Base-by-base conservation (phyloP, 768 basidiomycete genomes). In the Russula abietina region DNA sequence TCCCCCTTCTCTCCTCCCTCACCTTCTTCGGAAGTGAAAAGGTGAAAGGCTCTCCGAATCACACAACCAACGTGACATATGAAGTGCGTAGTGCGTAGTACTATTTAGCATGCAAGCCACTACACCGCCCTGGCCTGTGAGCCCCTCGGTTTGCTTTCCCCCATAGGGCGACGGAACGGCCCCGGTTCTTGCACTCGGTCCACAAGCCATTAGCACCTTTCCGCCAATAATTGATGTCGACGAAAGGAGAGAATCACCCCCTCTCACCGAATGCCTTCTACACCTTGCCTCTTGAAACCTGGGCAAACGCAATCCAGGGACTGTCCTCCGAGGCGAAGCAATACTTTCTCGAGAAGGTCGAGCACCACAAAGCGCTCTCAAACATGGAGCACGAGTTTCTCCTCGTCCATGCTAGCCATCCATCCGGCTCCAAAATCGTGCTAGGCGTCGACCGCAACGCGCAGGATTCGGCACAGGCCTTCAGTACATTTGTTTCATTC, bases 371-470 rank as follows among this genome's bases (percentile, higher is more conserved):
- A 43, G 59, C 61, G 17, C 41, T 53, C 39, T 45, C 50, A 12
- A 61, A 60, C 41, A 68, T 68, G 67, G 67, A 68, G 24, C 67
- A 68, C 61, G 67, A 68, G 46, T 63, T 60, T 36, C 67, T 68
- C 48, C 16, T 68, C 52, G 45, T 68, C 17, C 30, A 62, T 45
- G 61, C 53, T 8, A 22, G 22, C 2, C 58, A 61, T 28, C 61
- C 65, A 2, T 63, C 58, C n/a, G 65, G 65, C 26, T 32, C 61
- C n/a, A 52, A 53, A 28, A 39, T 66, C 52, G 57, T 66, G 5
- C 59, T 68, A 11, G 61, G 65, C 43, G 52, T 68, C 45, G 67
- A 68, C 59, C 67, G 67, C 33, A 68, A 68, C n/a, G 67, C 58
- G 2, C 55, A 60, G 22, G 55, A 19, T 5, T 67, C 66, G 11